Conservation (phyloP, 2,329 filamentous ascomycete genomes). For the Cordyceps javanica region DNA sequence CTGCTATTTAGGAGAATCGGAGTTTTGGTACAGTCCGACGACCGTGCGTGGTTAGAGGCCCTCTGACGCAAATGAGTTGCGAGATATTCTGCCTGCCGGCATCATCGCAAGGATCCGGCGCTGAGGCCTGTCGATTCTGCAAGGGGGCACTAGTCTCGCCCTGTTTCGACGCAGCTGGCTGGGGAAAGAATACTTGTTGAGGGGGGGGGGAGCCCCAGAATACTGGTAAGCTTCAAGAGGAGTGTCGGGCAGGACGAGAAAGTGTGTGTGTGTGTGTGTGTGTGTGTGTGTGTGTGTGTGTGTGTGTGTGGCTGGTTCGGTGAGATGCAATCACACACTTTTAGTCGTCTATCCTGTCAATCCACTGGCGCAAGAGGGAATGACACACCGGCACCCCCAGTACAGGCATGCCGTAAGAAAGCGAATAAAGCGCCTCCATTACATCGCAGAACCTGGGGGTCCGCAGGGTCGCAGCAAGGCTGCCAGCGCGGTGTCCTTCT, state of each 20-base stretch:
- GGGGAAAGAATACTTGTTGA: background rate
- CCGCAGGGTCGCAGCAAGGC: background rate
- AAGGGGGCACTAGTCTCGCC: conserved; percentile 6
- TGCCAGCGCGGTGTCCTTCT: conserved; percentile 11
- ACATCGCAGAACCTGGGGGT: background rate
- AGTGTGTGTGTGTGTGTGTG: no score
- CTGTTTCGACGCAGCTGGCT: conserved; percentile 7
- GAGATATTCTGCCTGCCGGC: background rate
- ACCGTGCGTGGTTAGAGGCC: background rate
- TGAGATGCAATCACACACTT: background rate
- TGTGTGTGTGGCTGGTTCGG: background rate
- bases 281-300: no score
- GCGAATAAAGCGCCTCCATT: background rate
- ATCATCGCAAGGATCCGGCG: background rate
- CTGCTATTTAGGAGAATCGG: background rate
- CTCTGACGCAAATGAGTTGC: background rate
- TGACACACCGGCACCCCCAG: background rate
- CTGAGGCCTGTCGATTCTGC: background rate
- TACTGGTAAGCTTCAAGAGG: conserved; percentile 2
- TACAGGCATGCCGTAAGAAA: background rate
- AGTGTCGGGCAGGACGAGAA: background rate
- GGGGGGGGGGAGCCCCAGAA: background rate
- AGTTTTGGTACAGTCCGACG: no score
- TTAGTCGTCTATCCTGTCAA: conserved; percentile 5
- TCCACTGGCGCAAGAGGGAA: background rate